phyloP scores from a whole-genome alignment of 192 early-diverging fungal genomes.

The Linnemannia elongata region DNA sequence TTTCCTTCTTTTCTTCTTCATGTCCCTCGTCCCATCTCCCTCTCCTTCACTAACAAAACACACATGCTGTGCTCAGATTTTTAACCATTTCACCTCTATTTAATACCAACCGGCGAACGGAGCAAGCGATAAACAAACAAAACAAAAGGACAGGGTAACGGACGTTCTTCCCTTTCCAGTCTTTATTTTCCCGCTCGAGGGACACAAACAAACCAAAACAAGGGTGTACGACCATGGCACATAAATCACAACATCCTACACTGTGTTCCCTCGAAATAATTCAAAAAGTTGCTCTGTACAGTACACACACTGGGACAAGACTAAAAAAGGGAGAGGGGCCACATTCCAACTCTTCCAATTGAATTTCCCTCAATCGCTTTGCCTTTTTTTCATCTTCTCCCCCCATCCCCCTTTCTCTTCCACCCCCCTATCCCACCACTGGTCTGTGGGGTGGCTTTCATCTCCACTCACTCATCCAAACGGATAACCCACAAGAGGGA shows the following conservation, averaged over 20 bases:
- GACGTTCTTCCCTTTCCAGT: neutral
- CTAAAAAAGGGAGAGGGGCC: neutral
- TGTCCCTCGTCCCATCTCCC: neutral
- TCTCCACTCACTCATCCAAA: neutral
- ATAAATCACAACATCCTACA: neutral
- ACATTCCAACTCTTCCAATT: neutral
- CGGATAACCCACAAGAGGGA: too few species aligned
- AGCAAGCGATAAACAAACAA: neutral
- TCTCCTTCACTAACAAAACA: neutral
- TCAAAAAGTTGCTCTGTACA: neutral
- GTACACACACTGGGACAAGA: neutral
- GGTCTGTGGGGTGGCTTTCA: neutral
- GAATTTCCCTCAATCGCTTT: neutral
- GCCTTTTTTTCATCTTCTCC: neutral
- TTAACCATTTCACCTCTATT: neutral
- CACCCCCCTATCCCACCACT: neutral
- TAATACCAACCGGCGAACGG: too few species aligned
- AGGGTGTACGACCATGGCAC: neutral
- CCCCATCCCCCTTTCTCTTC: neutral
- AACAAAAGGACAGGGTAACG: too few species aligned
- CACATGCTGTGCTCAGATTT: slow-evolving; percentile 18
- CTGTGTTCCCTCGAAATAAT: too few species aligned
- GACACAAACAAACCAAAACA: neutral
- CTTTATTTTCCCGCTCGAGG: neutral
- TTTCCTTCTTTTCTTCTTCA: neutral